phyloP scores from a whole-genome alignment of 2,329 filamentous ascomycete species.

The Fusarium sp. region DNA sequence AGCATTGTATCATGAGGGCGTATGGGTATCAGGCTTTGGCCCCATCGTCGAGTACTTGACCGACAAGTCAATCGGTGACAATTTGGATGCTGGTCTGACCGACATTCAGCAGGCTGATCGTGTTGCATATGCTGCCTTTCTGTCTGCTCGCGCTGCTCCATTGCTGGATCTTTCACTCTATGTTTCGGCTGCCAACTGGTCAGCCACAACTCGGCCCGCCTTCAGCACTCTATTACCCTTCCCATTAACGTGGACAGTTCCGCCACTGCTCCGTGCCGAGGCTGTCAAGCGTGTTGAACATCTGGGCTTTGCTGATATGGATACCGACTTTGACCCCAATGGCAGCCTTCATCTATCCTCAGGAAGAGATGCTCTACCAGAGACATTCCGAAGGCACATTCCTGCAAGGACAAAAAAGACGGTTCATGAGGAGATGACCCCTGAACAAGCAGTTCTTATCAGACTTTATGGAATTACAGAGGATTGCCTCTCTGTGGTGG shows the following conservation, averaged over 20 bases:
- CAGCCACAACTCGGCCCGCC: constrained; percentile 78
- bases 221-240: constrained; percentile 85
- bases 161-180: constrained; percentile 90
- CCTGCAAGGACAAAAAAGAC: constrained; percentile 64
- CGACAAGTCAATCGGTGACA: constrained; percentile 50
- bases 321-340: constrained; percentile 66
- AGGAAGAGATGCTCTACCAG: constrained; percentile 55
- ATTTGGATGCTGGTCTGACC: constrained; percentile 57
- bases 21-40: constrained; percentile 71
- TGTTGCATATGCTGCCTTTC: constrained; percentile 73
- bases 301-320: constrained; percentile 76
- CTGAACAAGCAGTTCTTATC: constrained; percentile 80
- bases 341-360: constrained; percentile 53
- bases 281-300: constrained; percentile 78
- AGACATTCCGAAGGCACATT: constrained; percentile 55
- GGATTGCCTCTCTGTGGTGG: constrained; percentile 78
- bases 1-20: constrained; percentile 63
- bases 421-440: constrained; percentile 72
- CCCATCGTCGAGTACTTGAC: constrained; percentile 70
- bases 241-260: constrained; percentile 89
- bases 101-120: constrained; percentile 59
- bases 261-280: constrained; percentile 76
- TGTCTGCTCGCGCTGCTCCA: constrained; percentile 79
- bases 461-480: constrained; percentile 78
- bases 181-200: constrained; percentile 90